A percentile compares a stretch with the other conserved stretches of the same genome.
Evolutionary conservation across 176 grass and related monocot species (phyloP).

Genomic region (Bothriochloa decipiens): DNA sequence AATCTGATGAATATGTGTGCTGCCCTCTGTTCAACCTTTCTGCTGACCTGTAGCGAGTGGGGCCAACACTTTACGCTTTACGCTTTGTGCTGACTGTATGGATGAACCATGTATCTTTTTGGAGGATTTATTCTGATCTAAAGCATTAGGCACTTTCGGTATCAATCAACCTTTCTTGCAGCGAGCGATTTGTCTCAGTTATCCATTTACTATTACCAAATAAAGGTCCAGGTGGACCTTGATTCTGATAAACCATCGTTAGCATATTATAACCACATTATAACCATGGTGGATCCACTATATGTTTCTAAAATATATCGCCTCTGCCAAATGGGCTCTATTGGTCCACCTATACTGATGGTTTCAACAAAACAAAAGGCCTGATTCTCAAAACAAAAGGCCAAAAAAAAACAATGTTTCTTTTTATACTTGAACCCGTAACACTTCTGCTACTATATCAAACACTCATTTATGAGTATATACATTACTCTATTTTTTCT

Average conservation of each 20-base stretch:
- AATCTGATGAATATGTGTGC: slow-evolving; percentile 10
- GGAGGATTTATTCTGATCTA: slow-evolving; percentile 23
- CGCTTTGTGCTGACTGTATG: neutral
- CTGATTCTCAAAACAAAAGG: too few species aligned
- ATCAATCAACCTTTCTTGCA: neutral
- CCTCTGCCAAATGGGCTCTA: neutral
- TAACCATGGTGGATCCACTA: neutral
- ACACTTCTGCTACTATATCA: neutral
- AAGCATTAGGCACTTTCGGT: neutral
- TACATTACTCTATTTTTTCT: too few species aligned
- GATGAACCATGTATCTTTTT: neutral
- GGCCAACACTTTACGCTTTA: neutral
- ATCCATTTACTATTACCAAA: neutral
- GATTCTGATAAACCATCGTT: neutral
- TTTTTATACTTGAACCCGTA: neutral
- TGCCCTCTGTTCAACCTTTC: slow-evolving; percentile 5
- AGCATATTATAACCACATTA: neutral
- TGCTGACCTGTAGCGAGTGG: neutral
- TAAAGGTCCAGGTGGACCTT: neutral
- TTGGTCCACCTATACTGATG: neutral
- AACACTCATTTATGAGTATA: neutral
- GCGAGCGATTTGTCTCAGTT: neutral
- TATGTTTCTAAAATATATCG: neutral
- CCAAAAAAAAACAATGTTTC: neutral
- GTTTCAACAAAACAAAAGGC: too few species aligned